phyloP scores from a whole-genome alignment of 2,329 filamentous ascomycete genomes.

The Penicillium sp. region DNA sequence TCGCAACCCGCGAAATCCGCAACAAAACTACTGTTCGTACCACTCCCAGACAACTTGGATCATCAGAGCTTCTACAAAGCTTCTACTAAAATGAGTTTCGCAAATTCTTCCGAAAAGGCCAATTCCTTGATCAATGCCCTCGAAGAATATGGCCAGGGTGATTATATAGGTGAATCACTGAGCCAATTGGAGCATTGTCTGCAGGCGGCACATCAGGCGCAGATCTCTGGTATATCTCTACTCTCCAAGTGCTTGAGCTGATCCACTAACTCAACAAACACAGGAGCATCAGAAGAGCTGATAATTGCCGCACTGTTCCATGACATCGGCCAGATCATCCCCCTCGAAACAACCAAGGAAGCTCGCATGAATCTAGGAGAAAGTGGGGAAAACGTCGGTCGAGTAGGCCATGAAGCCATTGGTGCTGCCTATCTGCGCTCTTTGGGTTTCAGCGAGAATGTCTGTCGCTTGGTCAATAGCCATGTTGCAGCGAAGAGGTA shows the following conservation, averaged over 20 bases:
- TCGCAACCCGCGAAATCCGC: no score
- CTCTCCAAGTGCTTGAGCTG: slow-evolving; percentile 20
- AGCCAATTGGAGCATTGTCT: slow-evolving; percentile 40
- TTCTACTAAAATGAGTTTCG: no score
- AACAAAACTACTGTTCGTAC: no score
- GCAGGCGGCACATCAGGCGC: slow-evolving; percentile 38
- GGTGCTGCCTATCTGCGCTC: slow-evolving; percentile 41
- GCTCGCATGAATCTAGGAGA: slow-evolving; percentile 31
- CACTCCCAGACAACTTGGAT: no score
- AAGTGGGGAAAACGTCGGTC: slow-evolving; percentile 37
- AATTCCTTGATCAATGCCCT: slow-evolving; percentile 27
- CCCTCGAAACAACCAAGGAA: slow-evolving; percentile 35
- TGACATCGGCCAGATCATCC: slow-evolving; percentile 50
- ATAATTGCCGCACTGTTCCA: slow-evolving; percentile 47
- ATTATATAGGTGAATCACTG: slow-evolving; percentile 42
- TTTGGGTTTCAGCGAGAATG: slow-evolving; percentile 41
- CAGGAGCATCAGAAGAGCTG: slow-evolving; percentile 19
- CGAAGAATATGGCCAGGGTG: slow-evolving; percentile 36
- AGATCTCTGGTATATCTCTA: slow-evolving; percentile 21
- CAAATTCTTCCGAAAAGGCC: slow-evolving; percentile 19
- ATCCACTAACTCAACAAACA: no score
- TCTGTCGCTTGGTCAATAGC: slow-evolving; percentile 42
- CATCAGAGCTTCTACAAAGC: no score
- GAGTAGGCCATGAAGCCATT: slow-evolving; percentile 44
- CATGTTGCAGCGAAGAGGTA: slow-evolving; percentile 46